Evolutionary conservation across 176 grass and related monocot genomes (phyloP).

Genomic region (Hsuehochloa calcarea): DNA sequence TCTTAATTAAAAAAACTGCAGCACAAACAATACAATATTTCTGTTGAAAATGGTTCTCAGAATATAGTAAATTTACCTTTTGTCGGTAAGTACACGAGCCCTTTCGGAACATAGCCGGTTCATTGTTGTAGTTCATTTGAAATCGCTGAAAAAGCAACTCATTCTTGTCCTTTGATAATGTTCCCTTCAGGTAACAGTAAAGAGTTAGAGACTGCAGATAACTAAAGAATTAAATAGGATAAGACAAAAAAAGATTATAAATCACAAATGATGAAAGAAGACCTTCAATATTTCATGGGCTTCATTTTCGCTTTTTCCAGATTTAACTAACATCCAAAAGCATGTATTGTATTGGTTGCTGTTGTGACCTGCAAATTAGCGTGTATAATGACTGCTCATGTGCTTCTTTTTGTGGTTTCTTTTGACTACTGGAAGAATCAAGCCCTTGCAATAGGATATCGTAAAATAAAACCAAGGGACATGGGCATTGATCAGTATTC

Average conservation of each 20-base stretch:
- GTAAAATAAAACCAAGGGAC: background rate
- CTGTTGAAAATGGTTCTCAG: background rate
- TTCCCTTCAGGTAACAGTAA: slow-evolving; percentile 47
- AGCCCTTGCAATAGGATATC: slow-evolving; percentile 12
- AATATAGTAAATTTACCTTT: slow-evolving; percentile 26
- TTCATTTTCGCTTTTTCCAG: slow-evolving; percentile 66
- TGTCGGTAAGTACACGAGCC: slow-evolving; percentile 56
- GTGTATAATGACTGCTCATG: background rate
- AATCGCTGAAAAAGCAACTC: slow-evolving; percentile 84
- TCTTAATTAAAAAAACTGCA: background rate
- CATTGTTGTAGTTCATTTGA: slow-evolving; percentile 67
- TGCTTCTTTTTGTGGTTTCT: background rate
- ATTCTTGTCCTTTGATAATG: slow-evolving; percentile 80
- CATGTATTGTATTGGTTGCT: slow-evolving; percentile 78
- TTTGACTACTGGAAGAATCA: background rate
- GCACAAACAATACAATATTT: background rate
- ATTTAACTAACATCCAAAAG: slow-evolving; percentile 87
- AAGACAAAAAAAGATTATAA: background rate
- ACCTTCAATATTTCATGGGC: slow-evolving; percentile 71
- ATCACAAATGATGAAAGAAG: slow-evolving; percentile 22
- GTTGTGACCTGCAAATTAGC: slow-evolving; percentile 54
- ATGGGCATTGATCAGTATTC: background rate
- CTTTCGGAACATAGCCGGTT: slow-evolving; percentile 61
- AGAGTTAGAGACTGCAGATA: background rate
- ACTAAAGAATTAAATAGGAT: slow-evolving; percentile 23